Base-by-base conservation (phyloP, 2,329 filamentous ascomycete species). In the Diplodia seriata region DNA sequence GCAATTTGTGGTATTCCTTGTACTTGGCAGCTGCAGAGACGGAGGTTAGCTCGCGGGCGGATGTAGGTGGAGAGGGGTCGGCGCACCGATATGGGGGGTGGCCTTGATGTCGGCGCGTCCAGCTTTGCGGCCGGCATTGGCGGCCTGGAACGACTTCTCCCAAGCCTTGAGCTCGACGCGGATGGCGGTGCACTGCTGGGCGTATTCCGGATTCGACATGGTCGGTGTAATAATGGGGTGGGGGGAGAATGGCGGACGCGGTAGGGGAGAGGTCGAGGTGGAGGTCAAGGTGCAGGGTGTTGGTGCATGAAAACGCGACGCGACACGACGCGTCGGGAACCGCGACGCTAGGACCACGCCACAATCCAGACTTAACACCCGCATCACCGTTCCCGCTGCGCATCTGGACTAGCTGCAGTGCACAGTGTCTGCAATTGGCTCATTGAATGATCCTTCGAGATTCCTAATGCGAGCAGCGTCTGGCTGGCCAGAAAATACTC, bases 101-200 rank as follows among this genome's bases (percentile, higher is more conserved):
- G 85, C 84, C 79, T 92, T 93, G 81, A 94, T 93, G 74, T 93
- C 91, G n/a, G 88, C 86, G 68, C 90, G 85, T 61, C 85, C 82
- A 4, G 91, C 89, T 81, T 93, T 94, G 70, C 84, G 85, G 62
- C 91, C 91, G 38, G 80, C 81, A 74, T 94, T 85, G 18, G 82
- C 77, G 29, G 81, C 81, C 6, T 86, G 85, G 82, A 91, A 94
- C 7, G 85, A 81, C 70, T 83, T 87, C 76, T 95, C 92, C 89
- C 91, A 95, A 71, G 79, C 78, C 79, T 94, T 94, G 57, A 94
- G 81, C 70, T 91, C 88, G 47, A 82, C 80, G n/a, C 90, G 86
- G n/a, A 93, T 81, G 29, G 68, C 53, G 11, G 23, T 56, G 64
- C 66, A 66, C 14, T 54, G 66, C 38, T 51, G 33, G n/a, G 43